Conservation (phyloP, 805 yeast genomes). For the Saturnispora dispora region DNA sequence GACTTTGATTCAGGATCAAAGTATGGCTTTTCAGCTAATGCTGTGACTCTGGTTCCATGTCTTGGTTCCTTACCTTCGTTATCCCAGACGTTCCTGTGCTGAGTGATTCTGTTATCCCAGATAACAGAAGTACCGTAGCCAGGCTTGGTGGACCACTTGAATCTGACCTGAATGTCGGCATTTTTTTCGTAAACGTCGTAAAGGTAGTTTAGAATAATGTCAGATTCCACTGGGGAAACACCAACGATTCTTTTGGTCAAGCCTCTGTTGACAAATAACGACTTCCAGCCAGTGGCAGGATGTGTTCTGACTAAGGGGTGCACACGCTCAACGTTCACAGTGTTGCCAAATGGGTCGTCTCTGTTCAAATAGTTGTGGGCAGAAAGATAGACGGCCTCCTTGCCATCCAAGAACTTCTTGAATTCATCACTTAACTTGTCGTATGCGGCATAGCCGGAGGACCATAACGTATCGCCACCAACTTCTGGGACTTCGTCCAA, state of each 20-base stretch:
- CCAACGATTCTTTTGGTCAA: conserved; percentile 46
- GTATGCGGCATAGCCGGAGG: conserved; percentile 50
- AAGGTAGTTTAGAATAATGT: conserved; percentile 38
- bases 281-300: conserved; percentile 57
- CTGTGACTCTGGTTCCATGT: conserved; percentile 46
- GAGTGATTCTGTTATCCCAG: conserved; percentile 42
- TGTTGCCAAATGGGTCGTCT: conserved; percentile 37
- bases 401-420: conserved; percentile 43
- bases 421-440: conserved; percentile 45
- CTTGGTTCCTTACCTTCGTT: conserved; percentile 33
- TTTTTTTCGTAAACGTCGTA: conserved; percentile 39
- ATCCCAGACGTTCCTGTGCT: conserved; percentile 38
- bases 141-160: conserved; percentile 33
- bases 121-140: conserved; percentile 38
- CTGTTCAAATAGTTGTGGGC: conserved; percentile 33
- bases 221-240: conserved; percentile 41
- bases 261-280: conserved; percentile 42
- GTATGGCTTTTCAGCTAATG: conserved; percentile 46
- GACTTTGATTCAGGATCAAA: conserved; percentile 33
- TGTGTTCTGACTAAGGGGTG: conserved; percentile 58
- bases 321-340: conserved; percentile 40
- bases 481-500: conserved; percentile 40
- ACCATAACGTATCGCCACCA: conserved; percentile 51
- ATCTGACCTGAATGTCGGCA: conserved; percentile 48
- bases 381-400: conserved; percentile 35